phyloP scores from a whole-genome alignment of 176 grass and related monocot genomes.

The Echinochloa phyllopogon region DNA sequence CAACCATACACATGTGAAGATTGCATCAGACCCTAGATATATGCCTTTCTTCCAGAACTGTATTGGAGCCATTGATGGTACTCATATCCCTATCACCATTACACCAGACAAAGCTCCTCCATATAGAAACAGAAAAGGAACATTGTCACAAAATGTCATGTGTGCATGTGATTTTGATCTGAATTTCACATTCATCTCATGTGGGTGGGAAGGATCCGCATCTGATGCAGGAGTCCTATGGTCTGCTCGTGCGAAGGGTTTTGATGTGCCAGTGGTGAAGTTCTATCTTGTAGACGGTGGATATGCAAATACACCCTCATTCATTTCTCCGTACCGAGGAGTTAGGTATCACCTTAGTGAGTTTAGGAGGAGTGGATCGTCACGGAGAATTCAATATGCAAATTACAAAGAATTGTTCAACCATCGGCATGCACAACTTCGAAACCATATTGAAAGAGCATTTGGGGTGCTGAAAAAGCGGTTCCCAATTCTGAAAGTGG shows the following conservation, averaged over 20 bases:
- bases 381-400: no score
- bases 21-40: no score
- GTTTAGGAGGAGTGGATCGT: neutral
- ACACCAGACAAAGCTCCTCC: neutral
- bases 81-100: no score
- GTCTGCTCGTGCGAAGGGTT: neutral
- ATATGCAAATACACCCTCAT: neutral
- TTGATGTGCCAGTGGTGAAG: neutral
- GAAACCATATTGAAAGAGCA: neutral
- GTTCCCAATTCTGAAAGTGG: neutral
- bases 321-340: neutral
- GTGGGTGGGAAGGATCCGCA: neutral
- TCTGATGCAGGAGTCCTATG: neutral
- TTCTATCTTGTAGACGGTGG: neutral
- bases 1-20: neutral
- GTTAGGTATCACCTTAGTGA: neutral
- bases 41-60: no score
- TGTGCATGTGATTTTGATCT: neutral
- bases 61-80: no score
- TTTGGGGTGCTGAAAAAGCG: neutral
- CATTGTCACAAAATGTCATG: neutral
- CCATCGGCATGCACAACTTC: neutral
- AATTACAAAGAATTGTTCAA: no score
- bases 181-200: neutral
- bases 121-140: neutral